These are phyloP conservation scores for Petunia axillaris DNA, from an alignment of 257 asterid genomes.

Conservation along the genomic window DNA sequence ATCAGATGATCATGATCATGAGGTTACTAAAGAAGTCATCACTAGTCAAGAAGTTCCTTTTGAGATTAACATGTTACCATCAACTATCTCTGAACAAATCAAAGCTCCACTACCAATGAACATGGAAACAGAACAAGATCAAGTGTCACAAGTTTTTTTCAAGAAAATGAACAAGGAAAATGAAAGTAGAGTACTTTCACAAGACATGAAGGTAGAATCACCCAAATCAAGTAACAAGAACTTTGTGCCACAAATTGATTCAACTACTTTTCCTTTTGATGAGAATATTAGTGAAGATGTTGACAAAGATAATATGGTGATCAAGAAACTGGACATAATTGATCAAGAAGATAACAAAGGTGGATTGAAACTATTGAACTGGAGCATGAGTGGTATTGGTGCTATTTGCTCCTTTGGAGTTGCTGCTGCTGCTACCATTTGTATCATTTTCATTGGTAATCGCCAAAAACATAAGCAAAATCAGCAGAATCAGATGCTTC, in stretches of 20 bases:
- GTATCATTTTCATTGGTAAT: slow-evolving; percentile 57
- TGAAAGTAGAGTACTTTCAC: slow-evolving; percentile 41
- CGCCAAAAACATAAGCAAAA: slow-evolving; percentile 35
- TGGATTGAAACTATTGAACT: slow-evolving; percentile 44
- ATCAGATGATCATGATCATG: slow-evolving; percentile 33
- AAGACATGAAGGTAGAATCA: slow-evolving; percentile 77
- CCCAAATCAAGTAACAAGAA: slow-evolving; percentile 44
- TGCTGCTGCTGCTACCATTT: slow-evolving; percentile 70
- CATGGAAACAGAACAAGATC: slow-evolving; percentile 39
- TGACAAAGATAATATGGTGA: slow-evolving; percentile 23
- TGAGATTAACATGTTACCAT: slow-evolving; percentile 30
- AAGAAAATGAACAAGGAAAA: slow-evolving; percentile 62
- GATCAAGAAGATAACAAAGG: slow-evolving; percentile 28
- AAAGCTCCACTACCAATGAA: neutral
- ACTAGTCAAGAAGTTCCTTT: slow-evolving; percentile 11
- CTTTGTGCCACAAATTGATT: slow-evolving; percentile 39
- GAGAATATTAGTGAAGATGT: neutral
- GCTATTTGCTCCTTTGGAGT: slow-evolving; percentile 80
- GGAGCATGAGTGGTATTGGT: slow-evolving; percentile 49
- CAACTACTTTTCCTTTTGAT: no score
- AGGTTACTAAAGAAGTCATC: slow-evolving; percentile 5
- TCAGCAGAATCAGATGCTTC: slow-evolving; percentile 34
- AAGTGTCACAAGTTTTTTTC: slow-evolving; percentile 67
- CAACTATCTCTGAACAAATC: neutral
- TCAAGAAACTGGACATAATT: neutral